Base-by-base conservation (phyloP, 2,329 filamentous ascomycete species). In the Bipolaris sorokiniana region DNA sequence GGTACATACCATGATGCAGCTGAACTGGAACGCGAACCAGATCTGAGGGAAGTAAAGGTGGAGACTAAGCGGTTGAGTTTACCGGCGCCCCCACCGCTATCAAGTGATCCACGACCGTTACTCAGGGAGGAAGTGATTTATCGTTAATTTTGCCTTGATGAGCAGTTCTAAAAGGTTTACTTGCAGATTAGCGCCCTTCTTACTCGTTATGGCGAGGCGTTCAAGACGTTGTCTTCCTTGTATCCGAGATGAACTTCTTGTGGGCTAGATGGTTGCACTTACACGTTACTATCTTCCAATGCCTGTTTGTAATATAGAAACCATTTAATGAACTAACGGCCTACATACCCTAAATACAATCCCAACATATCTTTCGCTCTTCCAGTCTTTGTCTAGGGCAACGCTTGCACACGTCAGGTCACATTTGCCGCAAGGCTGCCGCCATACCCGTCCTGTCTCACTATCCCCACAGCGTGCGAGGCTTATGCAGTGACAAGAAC, bases 21-120 rank as follows among this genome's bases (percentile, higher is more conserved):
- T 1, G 75, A 77, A 58, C 54, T 75, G 36, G 70, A 74, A 51
- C 41, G 61, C 16, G 75, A 77, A 37, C 51, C 59, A 1, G 73
- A 76, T 61, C 48, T 77, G 9, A 61, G 62, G 34, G 75, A 76
- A 51, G 51, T 61, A 31, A 54, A 61, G 18, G 63, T 65, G 3
- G 67, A 68, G 41, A 65, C 58, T 28, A 55, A 51, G 44, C 55
- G 62, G 23, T 31, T 68, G 56, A 63, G 61, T 10, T 41, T 69
- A n/a, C 64, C 69, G 6, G 66, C 69, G 7, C 62, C 67, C 3
- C 34, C 49, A 41, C 37, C 53, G 41, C 54, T 13, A 13, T 31
- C 56, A 0, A 64, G 63, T 51, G 66, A 63, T 2, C 53, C 65
- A 15, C 47, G 42, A 11, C 31, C 59, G 0, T 33, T 53, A 34